These are phyloP conservation scores for Neoascochyta sp. DNA, from an alignment of 2,329 filamentous ascomycete genomes.

Conservation along the genomic window DNA sequence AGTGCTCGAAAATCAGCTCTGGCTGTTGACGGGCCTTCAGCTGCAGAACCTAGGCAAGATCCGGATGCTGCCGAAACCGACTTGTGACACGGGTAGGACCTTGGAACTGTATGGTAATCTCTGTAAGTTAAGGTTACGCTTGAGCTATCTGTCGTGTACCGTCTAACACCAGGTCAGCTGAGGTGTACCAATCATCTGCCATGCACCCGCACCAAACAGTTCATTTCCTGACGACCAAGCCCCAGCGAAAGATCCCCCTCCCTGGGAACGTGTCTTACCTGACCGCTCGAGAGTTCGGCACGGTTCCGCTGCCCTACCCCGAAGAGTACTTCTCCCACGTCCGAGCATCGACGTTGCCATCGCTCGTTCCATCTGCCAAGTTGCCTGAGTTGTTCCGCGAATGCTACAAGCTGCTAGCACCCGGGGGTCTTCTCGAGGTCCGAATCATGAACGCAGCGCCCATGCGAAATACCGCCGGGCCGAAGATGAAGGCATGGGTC, in stretches of 20 bases:
- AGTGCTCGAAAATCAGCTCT: slow-evolving; percentile 55
- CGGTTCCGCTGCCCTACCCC: slow-evolving; percentile 51
- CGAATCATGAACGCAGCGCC: slow-evolving; percentile 63
- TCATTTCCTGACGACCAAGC: slow-evolving; percentile 36
- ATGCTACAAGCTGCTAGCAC: slow-evolving; percentile 54
- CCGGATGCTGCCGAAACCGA: slow-evolving; percentile 20
- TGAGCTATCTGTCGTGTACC: slow-evolving; percentile 16
- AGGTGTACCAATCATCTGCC: slow-evolving; percentile 46
- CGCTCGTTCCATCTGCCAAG: slow-evolving; percentile 54
- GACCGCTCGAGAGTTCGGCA: slow-evolving; percentile 33
- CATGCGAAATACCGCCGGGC: slow-evolving; percentile 54
- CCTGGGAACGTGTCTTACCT: slow-evolving; percentile 28
- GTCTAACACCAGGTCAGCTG: slow-evolving; percentile 35
- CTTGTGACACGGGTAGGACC: slow-evolving; percentile 32
- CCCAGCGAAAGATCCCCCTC: slow-evolving; percentile 32
- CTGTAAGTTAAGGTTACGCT: slow-evolving; percentile 28
- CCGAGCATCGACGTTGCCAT: slow-evolving; percentile 51
- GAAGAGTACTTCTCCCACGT: slow-evolving; percentile 36
- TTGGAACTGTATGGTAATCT: slow-evolving; percentile 41
- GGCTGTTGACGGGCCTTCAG: slow-evolving; percentile 58
- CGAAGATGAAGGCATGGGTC: slow-evolving; percentile 58
- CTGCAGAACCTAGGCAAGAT: slow-evolving; percentile 32
- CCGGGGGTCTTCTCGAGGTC: slow-evolving; percentile 56
- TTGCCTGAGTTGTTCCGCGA: slow-evolving; percentile 56
- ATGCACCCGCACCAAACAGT: slow-evolving; percentile 39